Evolutionary conservation across 352 stramenopile species (phyloP), one percentile per base, ranked within the genome.

Genomic region (Globisporangium orthogonon): DNA sequence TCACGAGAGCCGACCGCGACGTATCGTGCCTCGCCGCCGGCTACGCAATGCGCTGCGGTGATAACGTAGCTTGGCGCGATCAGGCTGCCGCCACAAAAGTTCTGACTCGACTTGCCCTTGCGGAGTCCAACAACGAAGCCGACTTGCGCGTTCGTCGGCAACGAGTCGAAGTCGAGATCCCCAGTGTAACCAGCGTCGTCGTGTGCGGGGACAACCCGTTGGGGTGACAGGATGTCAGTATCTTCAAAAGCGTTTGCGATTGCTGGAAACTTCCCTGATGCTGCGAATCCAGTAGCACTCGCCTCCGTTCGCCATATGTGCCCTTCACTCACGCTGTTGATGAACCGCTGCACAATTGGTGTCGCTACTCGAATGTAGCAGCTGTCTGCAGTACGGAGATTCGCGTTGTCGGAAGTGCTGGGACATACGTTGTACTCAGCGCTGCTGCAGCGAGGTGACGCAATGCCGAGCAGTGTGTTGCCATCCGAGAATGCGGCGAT

Each of bases 1-100:
- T 54, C 64, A 31, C 58, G 59, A 1, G 65, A 75, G 1, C 63
- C 67, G n/a, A 77, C 63, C 6, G 62, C 63, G 29, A 75, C 68
- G 50, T 62, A 75, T 47, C 66, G 62, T 23, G 62, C 64, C n/a
- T 54, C 52, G 30, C 66, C 58, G 13, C 50, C 60, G 14, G 52
- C 45, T 4, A 82, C 69, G 54, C 70, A 78, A 44, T 76, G 67
- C 3, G 69, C 73, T 1, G 73, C 73, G 4, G 73, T 83, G 33
- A 83, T 62, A 23, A 83, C 68, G 43, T 74, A 79, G 31, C 65
- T 69, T 3, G 70, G 52, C 11, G 72, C 60, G 50, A 83, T 83
- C 33, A 83, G 58, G 29, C 60, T 71, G 30, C 73, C 70, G 15
- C 73, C 73, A 52, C 73, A 83, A 46, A 71, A 79, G 58, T 76